These are phyloP conservation scores for Beauveria sp. DNA, from an alignment of 2,329 filamentous ascomycete species.

Conservation along the genomic window DNA sequence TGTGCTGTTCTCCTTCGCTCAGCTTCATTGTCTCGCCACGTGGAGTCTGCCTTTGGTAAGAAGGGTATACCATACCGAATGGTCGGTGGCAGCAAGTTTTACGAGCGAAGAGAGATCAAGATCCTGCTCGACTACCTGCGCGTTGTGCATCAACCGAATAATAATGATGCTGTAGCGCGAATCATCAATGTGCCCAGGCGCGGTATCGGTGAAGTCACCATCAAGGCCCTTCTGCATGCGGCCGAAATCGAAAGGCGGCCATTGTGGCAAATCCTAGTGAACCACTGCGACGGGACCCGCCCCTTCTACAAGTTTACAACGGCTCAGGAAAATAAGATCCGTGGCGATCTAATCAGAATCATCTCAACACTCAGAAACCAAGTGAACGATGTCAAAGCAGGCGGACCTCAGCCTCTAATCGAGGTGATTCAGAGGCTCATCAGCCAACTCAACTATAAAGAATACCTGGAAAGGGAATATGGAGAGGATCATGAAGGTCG, in stretches of 20 bases:
- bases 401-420: constrained; percentile 30
- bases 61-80: constrained; percentile 82
- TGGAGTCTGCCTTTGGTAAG: constrained; percentile 75
- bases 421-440: constrained; percentile 46
- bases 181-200: constrained; percentile 80
- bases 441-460: constrained; percentile 61
- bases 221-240: constrained; percentile 67
- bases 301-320: constrained; percentile 41
- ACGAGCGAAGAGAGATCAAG: constrained; percentile 84
- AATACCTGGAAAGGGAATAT: constrained; percentile 65
- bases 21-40: constrained; percentile 71
- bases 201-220: constrained; percentile 71
- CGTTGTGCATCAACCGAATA: constrained; percentile 74
- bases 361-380: constrained; percentile 26
- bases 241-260: constrained; percentile 62
- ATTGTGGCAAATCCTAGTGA: constrained; percentile 65
- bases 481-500: constrained; percentile 67
- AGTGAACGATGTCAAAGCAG: constrained; percentile 20
- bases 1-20: constrained; percentile 84
- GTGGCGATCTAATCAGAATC: constrained; percentile 40
- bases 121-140: constrained; percentile 80
- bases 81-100: constrained; percentile 86
- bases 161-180: constrained; percentile 76
- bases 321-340: constrained; percentile 45
- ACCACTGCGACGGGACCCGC: constrained; percentile 44